Percentiles rank a stretch among this genome's conserved stretches.
phyloP scores from a whole-genome alignment of 169 alveolate genomes.

The Plasmodium ovale region DNA sequence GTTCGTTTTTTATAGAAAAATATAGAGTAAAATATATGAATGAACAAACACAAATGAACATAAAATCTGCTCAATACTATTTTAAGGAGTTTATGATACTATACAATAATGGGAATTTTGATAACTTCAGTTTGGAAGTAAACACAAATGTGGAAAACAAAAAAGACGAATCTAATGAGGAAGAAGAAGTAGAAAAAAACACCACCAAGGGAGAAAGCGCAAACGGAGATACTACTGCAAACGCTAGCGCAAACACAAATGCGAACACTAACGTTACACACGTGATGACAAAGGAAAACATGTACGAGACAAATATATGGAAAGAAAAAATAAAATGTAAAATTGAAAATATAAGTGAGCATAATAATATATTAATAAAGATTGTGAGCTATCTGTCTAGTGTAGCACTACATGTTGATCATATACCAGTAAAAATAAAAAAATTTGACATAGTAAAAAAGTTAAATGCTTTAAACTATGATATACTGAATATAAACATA shows the following conservation, averaged over 20 bases:
- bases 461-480: constrained; percentile 17
- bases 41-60: constrained; percentile 42
- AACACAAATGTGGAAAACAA: constrained; percentile 36
- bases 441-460: constrained; percentile 54
- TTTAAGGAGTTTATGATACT: constrained; percentile 60
- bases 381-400: constrained; percentile 32
- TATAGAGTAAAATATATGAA: constrained; percentile 62
- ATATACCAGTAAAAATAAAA: constrained; percentile 29
- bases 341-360: constrained; percentile 59
- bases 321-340: constrained; percentile 73
- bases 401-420: constrained; percentile 34
- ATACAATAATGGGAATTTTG: constrained; percentile 55
- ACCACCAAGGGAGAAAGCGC: background rate
- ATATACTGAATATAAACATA: constrained; percentile 42
- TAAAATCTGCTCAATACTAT: constrained; percentile 57
- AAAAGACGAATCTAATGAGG: background rate
- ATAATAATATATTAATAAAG: constrained; percentile 40
- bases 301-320: constrained; percentile 33
- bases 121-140: constrained; percentile 55
- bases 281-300: background rate
- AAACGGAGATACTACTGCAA: background rate
- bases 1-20: constrained; percentile 66
- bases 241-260: background rate
- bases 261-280: background rate
- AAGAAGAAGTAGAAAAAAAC: background rate